Evolutionary conservation across 495 filamentous ascomycete species (phyloP).

Genomic region (Bryoglossum gracile): DNA sequence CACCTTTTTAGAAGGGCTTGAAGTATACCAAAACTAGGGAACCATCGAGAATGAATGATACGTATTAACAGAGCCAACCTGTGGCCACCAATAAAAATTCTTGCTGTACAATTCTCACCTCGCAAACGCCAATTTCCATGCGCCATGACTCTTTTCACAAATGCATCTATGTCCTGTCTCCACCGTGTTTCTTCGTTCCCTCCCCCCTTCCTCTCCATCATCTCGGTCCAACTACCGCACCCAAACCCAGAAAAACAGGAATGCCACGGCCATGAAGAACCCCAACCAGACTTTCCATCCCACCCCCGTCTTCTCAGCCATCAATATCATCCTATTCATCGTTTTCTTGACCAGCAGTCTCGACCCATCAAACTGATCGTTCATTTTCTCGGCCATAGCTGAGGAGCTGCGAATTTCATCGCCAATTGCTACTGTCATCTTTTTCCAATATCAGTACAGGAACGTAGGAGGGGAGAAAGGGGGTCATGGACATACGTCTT

Average conservation of each 20-base stretch:
- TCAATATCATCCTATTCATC: conserved; percentile 93
- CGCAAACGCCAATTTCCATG: conserved; percentile 7
- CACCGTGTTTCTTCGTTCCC: background rate
- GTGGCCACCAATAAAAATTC: conserved; percentile 4
- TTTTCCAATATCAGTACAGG: conserved; percentile 6
- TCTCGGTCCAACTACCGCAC: conserved; percentile 45
- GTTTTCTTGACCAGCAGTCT: conserved; percentile 73
- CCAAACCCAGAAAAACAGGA: conserved; percentile 90
- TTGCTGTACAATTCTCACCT: background rate
- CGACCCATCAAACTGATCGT: conserved; percentile 83
- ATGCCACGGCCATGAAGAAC: conserved; percentile 74
- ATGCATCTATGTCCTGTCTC: background rate
- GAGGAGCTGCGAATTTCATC: conserved; percentile 87
- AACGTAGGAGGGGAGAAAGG: background rate
- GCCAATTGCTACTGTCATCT: conserved; percentile 90
- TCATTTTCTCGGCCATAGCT: conserved; percentile 79
- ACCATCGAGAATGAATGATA: background rate
- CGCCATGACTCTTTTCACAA: too few relatives aligned
- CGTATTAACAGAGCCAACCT: conserved; percentile 8
- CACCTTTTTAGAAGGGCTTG: too few relatives aligned
- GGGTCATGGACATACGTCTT: conserved; percentile 67
- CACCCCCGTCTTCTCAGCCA: conserved; percentile 89
- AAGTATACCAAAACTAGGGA: background rate
- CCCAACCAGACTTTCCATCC: conserved; percentile 89
- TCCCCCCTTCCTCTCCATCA: background rate